Evolutionary conservation across 2,329 filamentous ascomycete genomes (phyloP), one percentile per base, ranked within the genome.

Genomic region (Claviceps digitariae): DNA sequence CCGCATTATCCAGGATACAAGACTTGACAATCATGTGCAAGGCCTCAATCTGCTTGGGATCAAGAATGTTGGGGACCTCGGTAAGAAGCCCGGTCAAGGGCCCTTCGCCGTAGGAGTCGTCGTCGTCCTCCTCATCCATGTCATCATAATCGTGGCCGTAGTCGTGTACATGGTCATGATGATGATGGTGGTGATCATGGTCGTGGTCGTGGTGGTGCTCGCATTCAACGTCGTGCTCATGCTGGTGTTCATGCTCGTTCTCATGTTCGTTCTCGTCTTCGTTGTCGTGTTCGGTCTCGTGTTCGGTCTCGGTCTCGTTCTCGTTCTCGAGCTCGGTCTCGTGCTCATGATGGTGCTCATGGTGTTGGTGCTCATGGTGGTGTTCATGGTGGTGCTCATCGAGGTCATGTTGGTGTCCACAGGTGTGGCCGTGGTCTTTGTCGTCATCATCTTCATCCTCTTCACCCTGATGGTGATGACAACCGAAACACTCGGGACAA

Each of bases 21-120:
- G 88, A 90, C 73, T 96, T 95, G 62, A 97, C 85, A 55, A 96
- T 94, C 90, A 96, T 95, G 53, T 95, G 91, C 52, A 97, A 72
- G 6, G 93, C 90, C 68, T 97, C 91, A 52, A 96, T 96, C 68
- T 97, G 91, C 53, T 90, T 90, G 0, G 91, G 91, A 45, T 94
- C 90, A 31, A 97, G 75, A 40, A 96, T 95, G 59, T 97, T 86
- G 31, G 91, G 91, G 13, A 97, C 89, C 66, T 97, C 91, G 0
- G 91, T 96, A 53, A 97, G 72, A 15, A 97, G 72, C 13, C 91
- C 91, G 20, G 88, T 86, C 63, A 87, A 77, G 23, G 87, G 85
- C 3, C 87, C 87, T 58, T 90, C 84, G 17, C 79, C 83, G 59
- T 86, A 86, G n/a, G 86, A 87, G 58, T 89, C 84, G 61, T 90